A percentile compares a stretch with the other conserved stretches of the same genome.
Conservation (phyloP, 106 monocot species). For the Acanthochlamys bracteata region DNA sequence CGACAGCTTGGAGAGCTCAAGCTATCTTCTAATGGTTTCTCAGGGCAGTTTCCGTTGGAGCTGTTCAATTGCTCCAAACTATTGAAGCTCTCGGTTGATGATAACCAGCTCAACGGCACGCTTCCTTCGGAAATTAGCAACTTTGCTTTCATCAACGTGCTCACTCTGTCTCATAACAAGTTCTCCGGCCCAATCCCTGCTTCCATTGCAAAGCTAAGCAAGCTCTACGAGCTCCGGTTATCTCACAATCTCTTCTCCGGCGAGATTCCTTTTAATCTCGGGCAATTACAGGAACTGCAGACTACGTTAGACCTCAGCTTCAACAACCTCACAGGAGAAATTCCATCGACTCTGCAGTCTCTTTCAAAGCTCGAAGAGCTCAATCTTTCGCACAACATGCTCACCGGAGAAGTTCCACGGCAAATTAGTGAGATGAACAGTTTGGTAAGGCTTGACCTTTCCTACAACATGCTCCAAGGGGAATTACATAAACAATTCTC, state of each 20-base stretch:
- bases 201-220: slow-evolving; percentile 46
- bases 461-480: slow-evolving; percentile 56
- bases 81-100: slow-evolving; percentile 51
- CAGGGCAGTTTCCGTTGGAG: slow-evolving; percentile 37
- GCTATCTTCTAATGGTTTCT: slow-evolving; percentile 57
- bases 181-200: slow-evolving; percentile 64
- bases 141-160: slow-evolving; percentile 48
- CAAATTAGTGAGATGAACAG: slow-evolving; percentile 64
- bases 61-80: slow-evolving; percentile 71
- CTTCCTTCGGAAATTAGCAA: slow-evolving; percentile 43
- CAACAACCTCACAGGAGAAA: slow-evolving; percentile 61
- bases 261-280: slow-evolving; percentile 46
- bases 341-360: slow-evolving; percentile 42
- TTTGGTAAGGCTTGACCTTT: slow-evolving; percentile 66
- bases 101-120: slow-evolving; percentile 46
- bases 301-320: slow-evolving; percentile 57
- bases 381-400: slow-evolving; percentile 70
- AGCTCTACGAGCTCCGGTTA: slow-evolving; percentile 55
- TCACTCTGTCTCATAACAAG: slow-evolving; percentile 48
- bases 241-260: slow-evolving; percentile 48
- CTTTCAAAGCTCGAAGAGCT: slow-evolving; percentile 77
- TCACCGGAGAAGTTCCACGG: slow-evolving; percentile 44
- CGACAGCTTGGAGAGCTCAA: slow-evolving; percentile 62
- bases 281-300: slow-evolving; percentile 62
- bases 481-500: slow-evolving; percentile 34